Percentiles rank a stretch among this genome's conserved stretches.
These are phyloP conservation scores for Magnusiomyces clavatus DNA, from an alignment of 1,139 yeast genomes.

Conservation along the genomic window DNA sequence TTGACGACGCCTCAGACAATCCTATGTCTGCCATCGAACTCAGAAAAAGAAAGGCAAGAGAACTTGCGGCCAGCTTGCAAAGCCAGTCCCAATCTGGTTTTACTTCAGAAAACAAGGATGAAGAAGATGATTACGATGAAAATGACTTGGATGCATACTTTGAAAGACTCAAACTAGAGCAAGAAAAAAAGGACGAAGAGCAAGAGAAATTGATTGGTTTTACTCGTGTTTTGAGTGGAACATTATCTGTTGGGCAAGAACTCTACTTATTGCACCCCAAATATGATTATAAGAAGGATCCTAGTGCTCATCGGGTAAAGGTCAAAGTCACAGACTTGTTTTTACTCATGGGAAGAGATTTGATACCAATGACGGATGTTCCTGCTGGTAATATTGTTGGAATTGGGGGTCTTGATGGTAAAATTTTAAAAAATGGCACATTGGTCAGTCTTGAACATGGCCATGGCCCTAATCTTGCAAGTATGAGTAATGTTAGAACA, in stretches of 20 bases:
- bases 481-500: slow-evolving; percentile 56
- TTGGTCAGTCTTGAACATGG: slow-evolving; percentile 41
- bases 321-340: slow-evolving; percentile 60
- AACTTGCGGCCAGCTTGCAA: slow-evolving; percentile 42
- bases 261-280: slow-evolving; percentile 78
- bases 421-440: slow-evolving; percentile 81
- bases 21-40: slow-evolving; percentile 52
- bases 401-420: slow-evolving; percentile 81
- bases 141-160: slow-evolving; percentile 32
- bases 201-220: slow-evolving; percentile 62
- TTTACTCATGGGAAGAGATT: slow-evolving; percentile 87
- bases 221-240: slow-evolving; percentile 83
- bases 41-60: slow-evolving; percentile 61
- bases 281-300: slow-evolving; percentile 58
- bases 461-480: slow-evolving; percentile 61
- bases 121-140: slow-evolving; percentile 16
- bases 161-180: slow-evolving; percentile 19
- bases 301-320: slow-evolving; percentile 48
- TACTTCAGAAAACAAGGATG: slow-evolving; percentile 16
- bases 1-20: slow-evolving; percentile 19
- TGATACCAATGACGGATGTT: slow-evolving; percentile 66
- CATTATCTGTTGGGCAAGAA: slow-evolving; percentile 64
- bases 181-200: slow-evolving; percentile 14
- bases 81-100: slow-evolving; percentile 34
- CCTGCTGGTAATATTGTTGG: slow-evolving; percentile 97